Conservation (phyloP, 331 rosid species). For the Pyrus hybrid region DNA sequence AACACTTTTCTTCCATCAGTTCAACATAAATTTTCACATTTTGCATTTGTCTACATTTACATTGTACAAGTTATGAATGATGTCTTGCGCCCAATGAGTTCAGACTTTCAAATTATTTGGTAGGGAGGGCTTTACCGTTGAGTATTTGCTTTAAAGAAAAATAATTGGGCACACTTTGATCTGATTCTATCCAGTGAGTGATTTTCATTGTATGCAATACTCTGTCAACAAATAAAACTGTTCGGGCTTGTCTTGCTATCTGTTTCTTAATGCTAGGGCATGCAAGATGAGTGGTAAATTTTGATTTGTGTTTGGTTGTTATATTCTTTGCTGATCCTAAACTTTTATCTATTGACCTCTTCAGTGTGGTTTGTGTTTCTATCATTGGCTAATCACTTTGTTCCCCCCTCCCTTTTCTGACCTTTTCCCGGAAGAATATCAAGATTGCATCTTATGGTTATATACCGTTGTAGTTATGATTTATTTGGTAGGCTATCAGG, state of each 20-base stretch:
- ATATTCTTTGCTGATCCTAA: background rate
- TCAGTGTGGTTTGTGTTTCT: background rate
- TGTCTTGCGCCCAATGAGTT: background rate
- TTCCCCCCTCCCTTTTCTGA: background rate
- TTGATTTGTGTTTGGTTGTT: background rate
- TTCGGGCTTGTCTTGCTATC: background rate
- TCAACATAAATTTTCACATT: background rate
- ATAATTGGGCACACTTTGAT: background rate
- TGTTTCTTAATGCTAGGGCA: background rate
- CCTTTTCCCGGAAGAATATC: background rate
- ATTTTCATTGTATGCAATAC: background rate
- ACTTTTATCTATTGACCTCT: background rate
- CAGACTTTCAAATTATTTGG: background rate
- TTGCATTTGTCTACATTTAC: background rate
- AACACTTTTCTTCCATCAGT: background rate
- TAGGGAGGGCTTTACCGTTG: background rate
- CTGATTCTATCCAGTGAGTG: slow-evolving; percentile 2
- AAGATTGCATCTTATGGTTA: background rate
- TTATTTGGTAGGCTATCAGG: background rate
- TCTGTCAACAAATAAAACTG: background rate
- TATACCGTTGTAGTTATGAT: too few species aligned
- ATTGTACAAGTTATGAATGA: background rate
- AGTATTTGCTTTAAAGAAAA: background rate
- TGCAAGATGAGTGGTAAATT: background rate
- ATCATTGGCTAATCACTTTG: background rate